These are phyloP conservation scores for Ceratocystis papillata DNA, from an alignment of 2,329 filamentous ascomycete genomes.

Conservation along the genomic window DNA sequence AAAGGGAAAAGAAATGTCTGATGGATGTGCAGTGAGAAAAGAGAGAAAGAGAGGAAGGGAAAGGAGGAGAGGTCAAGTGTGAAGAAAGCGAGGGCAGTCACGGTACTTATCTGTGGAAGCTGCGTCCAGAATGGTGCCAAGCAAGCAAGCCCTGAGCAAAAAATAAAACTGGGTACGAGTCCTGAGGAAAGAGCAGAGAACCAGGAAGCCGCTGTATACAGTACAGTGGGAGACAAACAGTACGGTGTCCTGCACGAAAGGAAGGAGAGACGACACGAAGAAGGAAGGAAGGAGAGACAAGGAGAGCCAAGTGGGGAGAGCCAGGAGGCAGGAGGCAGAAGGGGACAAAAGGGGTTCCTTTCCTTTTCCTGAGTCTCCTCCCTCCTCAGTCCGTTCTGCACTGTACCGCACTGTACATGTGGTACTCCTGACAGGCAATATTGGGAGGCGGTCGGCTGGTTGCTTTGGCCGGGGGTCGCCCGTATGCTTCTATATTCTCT, in stretches of 20 bases:
- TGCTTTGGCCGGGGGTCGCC: neutral
- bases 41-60: conserved; percentile 33
- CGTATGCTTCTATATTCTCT: neutral
- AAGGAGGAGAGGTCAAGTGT: conserved; percentile 27
- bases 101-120: conserved; percentile 35
- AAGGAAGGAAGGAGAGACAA: conserved; percentile 2
- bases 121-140: neutral
- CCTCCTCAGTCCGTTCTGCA: neutral
- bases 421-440: neutral
- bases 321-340: neutral
- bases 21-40: conserved; percentile 25
- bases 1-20: conserved; percentile 31
- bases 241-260: too few species aligned
- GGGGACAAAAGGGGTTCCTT: conserved; percentile 20
- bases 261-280: neutral
- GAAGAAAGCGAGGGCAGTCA: conserved; percentile 31
- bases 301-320: too few species aligned
- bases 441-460: neutral
- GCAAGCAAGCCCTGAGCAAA: too few species aligned
- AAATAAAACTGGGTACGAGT: too few species aligned
- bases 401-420: neutral
- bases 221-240: neutral
- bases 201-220: neutral
- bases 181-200: too few species aligned
- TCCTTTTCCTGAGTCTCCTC: neutral